Evolutionary conservation across 1,139 yeast species (phyloP).

Genomic region (Yamadazyma dendronema): DNA sequence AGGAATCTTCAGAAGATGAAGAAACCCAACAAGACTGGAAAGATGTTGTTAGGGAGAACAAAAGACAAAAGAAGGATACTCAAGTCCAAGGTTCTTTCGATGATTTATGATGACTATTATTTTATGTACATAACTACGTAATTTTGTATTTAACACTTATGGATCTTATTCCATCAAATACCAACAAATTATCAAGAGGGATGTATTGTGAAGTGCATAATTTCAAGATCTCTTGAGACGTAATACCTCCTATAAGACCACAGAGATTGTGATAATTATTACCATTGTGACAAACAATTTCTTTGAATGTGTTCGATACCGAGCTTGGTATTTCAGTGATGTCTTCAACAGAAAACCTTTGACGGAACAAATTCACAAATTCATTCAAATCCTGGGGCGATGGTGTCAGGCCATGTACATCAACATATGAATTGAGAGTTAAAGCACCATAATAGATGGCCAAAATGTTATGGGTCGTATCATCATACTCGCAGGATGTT

Average conservation of each 20-base stretch:
- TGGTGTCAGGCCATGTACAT: conserved; percentile 19
- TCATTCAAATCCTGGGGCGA: conserved; percentile 18
- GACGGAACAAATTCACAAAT: conserved; percentile 20
- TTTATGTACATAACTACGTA: conserved; percentile 4
- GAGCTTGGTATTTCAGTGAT: conserved; percentile 16
- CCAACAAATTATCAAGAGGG: conserved; percentile 64
- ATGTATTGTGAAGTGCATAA: conserved; percentile 69
- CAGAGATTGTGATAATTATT: conserved; percentile 33
- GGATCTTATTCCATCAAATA: conserved; percentile 66
- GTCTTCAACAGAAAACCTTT: conserved; percentile 8
- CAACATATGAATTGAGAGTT: conserved; percentile 26
- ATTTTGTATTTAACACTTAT: conserved; percentile 51
- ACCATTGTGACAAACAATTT: conserved; percentile 30
- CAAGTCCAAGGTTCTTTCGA: conserved; percentile 67
- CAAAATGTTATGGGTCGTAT: conserved; percentile 20
- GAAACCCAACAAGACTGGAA: conserved; percentile 82
- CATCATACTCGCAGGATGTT: conserved; percentile 18
- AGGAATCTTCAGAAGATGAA: conserved; percentile 41
- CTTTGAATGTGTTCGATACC: conserved; percentile 22
- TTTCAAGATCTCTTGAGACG: conserved; percentile 71
- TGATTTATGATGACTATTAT: conserved; percentile 25
- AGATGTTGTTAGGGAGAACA: conserved; percentile 65
- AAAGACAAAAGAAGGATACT: conserved; percentile 46
- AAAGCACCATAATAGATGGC: conserved; percentile 38
- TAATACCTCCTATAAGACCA: conserved; percentile 71